Evolutionary conservation across 1,284 basidiomycete species (phyloP), one percentile per base, ranked within the genome.

Genomic region (Cerioporus squamosus): DNA sequence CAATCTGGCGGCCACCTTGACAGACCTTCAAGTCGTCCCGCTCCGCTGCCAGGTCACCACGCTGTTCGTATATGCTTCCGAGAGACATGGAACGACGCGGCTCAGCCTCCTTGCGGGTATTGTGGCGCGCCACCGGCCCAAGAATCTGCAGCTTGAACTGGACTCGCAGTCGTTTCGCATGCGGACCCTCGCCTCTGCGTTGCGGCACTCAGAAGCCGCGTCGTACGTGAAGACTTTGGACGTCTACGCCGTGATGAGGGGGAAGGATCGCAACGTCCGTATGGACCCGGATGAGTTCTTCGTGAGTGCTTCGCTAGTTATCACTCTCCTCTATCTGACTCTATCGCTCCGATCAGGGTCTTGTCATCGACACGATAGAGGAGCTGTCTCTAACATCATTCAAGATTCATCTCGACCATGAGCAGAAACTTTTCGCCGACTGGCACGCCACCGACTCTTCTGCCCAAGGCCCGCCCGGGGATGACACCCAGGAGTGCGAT

Each of bases 241-340:
- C 8, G 10, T 40, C n/a, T 23, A 24, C 36, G 17, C 40, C 9
- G 18, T 40, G 6, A 26, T 54, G 22, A 39, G 43, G 23, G 50
- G 50, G 17, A 31, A 44, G 12, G 50, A 52, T 31, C 43, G 50
- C 26, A 29, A 9, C 26, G 26, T 29, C 29, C 26, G 44, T 7
- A 40, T 40, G 12, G 29, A 52, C 29, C 22, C 43, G 50, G 52
- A 54, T n/a, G 52, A 54, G n/a, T 14, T 54, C 12, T 54, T 54
- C 10, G 52, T 54, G 26, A 9, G 52, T 18, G 5, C 14, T 42
- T n/a, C 5, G 12, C 20, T n/a, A 17, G 8, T 42, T 18, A 10
- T 12, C n/a, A 46, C 23, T 29, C n/a, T 22, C 14, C 23, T 15
- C 15, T 2, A 18, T 18, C 26, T 47, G 36, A 46, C 3, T 18